Base-by-base conservation (phyloP, 805 yeast genomes). In the Candida pseudofarinosa region DNA sequence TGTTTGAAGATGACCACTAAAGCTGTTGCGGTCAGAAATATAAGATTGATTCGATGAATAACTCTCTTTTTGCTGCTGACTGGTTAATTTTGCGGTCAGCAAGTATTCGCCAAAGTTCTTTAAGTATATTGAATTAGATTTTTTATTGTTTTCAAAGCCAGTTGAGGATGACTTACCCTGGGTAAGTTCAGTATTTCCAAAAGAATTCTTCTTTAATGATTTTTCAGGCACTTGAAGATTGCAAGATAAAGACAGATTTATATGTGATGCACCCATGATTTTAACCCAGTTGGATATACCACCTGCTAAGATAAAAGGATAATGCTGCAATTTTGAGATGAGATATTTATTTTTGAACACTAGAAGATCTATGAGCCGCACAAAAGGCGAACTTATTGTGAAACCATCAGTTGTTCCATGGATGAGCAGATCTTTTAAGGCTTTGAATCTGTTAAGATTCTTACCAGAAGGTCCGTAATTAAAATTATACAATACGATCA, bases 401-500 rank as follows among this genome's bases (percentile, higher is more conserved):
- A 56, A 47, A 71, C 66, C 59, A 63, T 66, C 45, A 59, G 52
- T 15, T 63, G 65, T 51, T 54, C 58, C 48, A 14, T 63, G 56
- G 15, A 65, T 50, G 15, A 76, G 59, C 53, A 67, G 57, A 19
- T 60, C 54, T 40, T 60, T 66, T 19, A 81, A 47, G 15, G 60
- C 51, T 2, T 63, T 44, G 33, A 77, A 60, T 37, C 70, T 62
- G 35, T 63, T 55, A 4, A 48, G 43, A 33, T 50, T 54, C 17
- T 32, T 48, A 37, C 50, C 38, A 40, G 47, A 41, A 12, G 54
- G 53, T 1, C 73, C 72, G 33, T 67, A 75, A 20, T 60, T 53
- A 28, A 68, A 62, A 57, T 85, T 87, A 54, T 88, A 81, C 1
- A 86, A 51, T 2, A 90, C 81, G 1, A 91, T 69, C 35, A 80